Percentiles rank a stretch among this genome's conserved stretches.
Conservation (phyloP, 352 stramenopile genomes). For the Phytopythium aichiense region DNA sequence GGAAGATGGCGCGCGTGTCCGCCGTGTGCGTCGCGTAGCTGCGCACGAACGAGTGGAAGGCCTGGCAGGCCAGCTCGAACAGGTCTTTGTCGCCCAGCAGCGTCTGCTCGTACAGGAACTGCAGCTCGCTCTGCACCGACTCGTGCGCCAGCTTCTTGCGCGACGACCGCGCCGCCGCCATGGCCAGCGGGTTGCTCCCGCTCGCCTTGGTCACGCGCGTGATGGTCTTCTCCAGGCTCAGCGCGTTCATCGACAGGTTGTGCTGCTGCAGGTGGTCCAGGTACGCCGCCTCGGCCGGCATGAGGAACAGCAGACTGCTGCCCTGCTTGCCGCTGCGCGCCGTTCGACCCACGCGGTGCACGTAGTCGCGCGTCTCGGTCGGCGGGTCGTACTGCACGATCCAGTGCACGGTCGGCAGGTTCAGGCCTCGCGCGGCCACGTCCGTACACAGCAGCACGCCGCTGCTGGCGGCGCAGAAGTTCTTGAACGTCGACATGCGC, state of each 20-base stretch:
- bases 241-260: conserved; percentile 70
- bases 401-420: conserved; percentile 96
- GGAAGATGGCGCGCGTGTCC: conserved; percentile 90
- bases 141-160: conserved; percentile 82
- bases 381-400: conserved; percentile 99
- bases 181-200: conserved; percentile 19
- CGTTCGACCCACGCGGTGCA: conserved; percentile 99
- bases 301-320: conserved; percentile 95
- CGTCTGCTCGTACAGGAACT: conserved; percentile 83
- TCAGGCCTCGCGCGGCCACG: conserved; percentile 96
- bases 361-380: conserved; percentile 98
- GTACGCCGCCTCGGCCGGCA: conserved; percentile 95
- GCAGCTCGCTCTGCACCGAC: conserved; percentile 72
- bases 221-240: conserved; percentile 86
- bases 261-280: conserved; percentile 90
- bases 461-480: conserved; percentile 88
- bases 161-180: conserved; percentile 13
- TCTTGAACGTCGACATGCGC: conserved; percentile 94
- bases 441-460: conserved; percentile 98
- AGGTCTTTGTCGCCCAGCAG: conserved; percentile 80
- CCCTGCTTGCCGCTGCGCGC: conserved; percentile 97
- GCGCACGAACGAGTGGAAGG: conserved; percentile 91
- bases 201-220: conserved; percentile 59
- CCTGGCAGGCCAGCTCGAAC: conserved; percentile 81
- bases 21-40: conserved; percentile 91